Percentiles rank a stretch among this genome's conserved stretches.
phyloP scores from a whole-genome alignment of 768 basidiomycete species.

The Lactarius trivialis region DNA sequence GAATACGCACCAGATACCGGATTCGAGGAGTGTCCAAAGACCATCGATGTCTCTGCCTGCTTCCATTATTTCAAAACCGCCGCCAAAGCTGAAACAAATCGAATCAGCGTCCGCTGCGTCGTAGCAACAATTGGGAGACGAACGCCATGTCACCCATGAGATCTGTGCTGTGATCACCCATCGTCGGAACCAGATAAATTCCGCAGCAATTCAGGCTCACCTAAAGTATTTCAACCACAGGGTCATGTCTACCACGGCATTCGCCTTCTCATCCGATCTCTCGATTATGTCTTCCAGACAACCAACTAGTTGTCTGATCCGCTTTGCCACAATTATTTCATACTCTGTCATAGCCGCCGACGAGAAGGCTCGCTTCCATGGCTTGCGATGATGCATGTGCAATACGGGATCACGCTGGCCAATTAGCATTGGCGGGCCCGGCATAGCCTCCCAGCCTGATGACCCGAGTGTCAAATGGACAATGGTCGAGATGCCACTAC shows the following conservation, averaged over 20 bases:
- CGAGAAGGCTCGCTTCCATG: slow-evolving; percentile 46
- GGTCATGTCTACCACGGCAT: slow-evolving; percentile 28
- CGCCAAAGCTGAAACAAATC: neutral
- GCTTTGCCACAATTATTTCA: slow-evolving; percentile 33
- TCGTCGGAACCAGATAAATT: neutral
- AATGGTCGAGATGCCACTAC: neutral
- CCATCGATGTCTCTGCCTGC: neutral
- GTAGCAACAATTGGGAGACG: neutral
- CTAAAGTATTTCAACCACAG: slow-evolving; percentile 37
- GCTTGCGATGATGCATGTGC: slow-evolving; percentile 39
- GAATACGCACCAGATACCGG: neutral
- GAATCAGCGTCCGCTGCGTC: neutral
- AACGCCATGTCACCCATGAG: slow-evolving; percentile 40
- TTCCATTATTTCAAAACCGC: neutral
- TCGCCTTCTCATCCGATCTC: slow-evolving; percentile 19
- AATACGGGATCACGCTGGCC: slow-evolving; percentile 36
- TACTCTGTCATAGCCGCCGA: slow-evolving; percentile 42
- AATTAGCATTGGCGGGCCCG: slow-evolving; percentile 33
- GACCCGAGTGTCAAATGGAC: neutral
- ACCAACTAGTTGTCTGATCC: slow-evolving; percentile 39
- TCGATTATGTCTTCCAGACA: slow-evolving; percentile 25
- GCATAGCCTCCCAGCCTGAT: neutral
- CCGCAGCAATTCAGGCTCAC: slow-evolving; percentile 25
- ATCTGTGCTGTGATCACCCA: slow-evolving; percentile 31
- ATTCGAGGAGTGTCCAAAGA: neutral